Base-by-base conservation (phyloP, 169 alveolate species). In the Plasmodium falciparum region DNA sequence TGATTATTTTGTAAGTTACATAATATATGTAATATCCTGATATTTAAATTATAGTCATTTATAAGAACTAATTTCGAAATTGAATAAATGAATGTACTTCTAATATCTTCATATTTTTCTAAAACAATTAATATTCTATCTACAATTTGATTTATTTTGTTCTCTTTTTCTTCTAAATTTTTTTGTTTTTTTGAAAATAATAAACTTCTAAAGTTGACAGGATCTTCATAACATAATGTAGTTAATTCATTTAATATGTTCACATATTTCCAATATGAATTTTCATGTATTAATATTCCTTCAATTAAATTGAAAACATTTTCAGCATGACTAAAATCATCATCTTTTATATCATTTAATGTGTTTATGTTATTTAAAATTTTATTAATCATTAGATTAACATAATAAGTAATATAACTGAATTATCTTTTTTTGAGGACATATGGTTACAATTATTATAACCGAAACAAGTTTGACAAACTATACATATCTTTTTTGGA, bases 211-310 rank as follows among this genome's bases (percentile, higher is more conserved):
- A 85, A 85, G 20, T 71, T 49, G 1, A 85, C 4, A 24, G 92
- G 92, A 71, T 85, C 76, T 20, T 85, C 92, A 66, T 58, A 85
- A 59, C 92, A 85, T 61, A 85, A 59, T 56, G 92, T 85, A 50
- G 92, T 70, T 70, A 85, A 85, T 45, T 85, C 92, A 33, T 69
- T 72, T 71, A 85, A 47, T 71, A 85, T 39, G 54, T 85, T 85
- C 22, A 66, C 92, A 59, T 85, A 85, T 24, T 85, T 85, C 56
- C 71, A 20, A 61, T 85, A 66, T n/a, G 85, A 39, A 20, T 85
- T 54, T 59, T 85, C 92, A 73, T 85, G 73, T 15, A 50, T 26
- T 13, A 85, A 59, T 71, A 85, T 85, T 8, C 74, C 92, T 85
- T 85, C 92, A 52, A 85, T 85, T 43, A 85, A 43, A 43, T 71